These are phyloP conservation scores for Hansenula lynferdii DNA, from an alignment of 1,139 yeast genomes.

Conservation along the genomic window DNA sequence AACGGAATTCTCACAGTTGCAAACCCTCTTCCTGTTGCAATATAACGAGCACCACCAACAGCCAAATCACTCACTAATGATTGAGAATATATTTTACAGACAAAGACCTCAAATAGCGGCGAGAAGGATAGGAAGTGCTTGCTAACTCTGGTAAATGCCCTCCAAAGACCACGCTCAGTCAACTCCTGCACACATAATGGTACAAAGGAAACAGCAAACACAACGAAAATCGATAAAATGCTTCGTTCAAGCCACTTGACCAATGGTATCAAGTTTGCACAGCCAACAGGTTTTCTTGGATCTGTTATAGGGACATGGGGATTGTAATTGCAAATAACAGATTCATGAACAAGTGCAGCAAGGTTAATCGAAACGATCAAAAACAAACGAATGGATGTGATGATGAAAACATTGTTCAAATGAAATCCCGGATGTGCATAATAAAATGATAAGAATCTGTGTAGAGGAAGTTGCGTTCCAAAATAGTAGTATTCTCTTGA, in stretches of 20 bases:
- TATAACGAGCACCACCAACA: slow-evolving; percentile 76
- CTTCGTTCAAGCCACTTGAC: slow-evolving; percentile 74
- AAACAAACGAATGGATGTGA: slow-evolving; percentile 60
- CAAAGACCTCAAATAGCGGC: slow-evolving; percentile 71
- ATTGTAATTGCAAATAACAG: slow-evolving; percentile 58
- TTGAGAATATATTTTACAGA: slow-evolving; percentile 66
- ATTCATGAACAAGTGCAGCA: slow-evolving; percentile 62
- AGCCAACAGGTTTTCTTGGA: slow-evolving; percentile 55
- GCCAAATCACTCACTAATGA: slow-evolving; percentile 61
- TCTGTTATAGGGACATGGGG: slow-evolving; percentile 58
- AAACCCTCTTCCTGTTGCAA: slow-evolving; percentile 72
- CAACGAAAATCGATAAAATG: slow-evolving; percentile 68
- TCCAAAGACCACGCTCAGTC: slow-evolving; percentile 70
- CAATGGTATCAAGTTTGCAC: slow-evolving; percentile 62
- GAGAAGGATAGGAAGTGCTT: slow-evolving; percentile 62
- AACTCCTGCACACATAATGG: slow-evolving; percentile 70
- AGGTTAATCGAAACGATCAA: slow-evolving; percentile 62
- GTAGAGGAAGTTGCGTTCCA: slow-evolving; percentile 68
- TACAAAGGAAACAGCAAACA: slow-evolving; percentile 66
- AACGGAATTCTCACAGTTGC: slow-evolving; percentile 74
- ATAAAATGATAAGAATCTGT: slow-evolving; percentile 69
- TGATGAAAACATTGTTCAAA: slow-evolving; percentile 65
- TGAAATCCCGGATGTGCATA: slow-evolving; percentile 80
- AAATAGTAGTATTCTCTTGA: slow-evolving; percentile 71
- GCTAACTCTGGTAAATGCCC: slow-evolving; percentile 57